Percentiles rank a stretch among this genome's conserved stretches.
phyloP scores from a whole-genome alignment of 352 stramenopile species.

The Thalassiosira livingstoniorum region DNA sequence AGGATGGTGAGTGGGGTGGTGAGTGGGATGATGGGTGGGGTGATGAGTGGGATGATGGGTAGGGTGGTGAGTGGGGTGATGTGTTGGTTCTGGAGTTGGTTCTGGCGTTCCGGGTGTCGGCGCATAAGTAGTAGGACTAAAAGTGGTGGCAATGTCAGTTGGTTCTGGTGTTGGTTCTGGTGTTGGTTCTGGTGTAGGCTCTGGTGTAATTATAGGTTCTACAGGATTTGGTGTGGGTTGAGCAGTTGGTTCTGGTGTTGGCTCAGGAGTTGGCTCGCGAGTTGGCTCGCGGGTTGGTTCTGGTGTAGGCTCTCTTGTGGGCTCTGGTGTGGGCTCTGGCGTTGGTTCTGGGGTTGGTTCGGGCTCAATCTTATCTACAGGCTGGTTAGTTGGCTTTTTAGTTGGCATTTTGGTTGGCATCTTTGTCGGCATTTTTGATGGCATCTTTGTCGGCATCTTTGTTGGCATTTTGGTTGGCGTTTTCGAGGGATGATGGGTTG shows the following conservation, averaged over 20 bases:
- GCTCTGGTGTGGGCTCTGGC: background rate
- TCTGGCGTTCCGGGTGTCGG: too few species aligned
- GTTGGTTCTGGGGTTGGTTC: constrained; percentile 11
- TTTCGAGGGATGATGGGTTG: too few species aligned
- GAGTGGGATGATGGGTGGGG: too few species aligned
- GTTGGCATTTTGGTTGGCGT: background rate
- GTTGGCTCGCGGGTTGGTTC: background rate
- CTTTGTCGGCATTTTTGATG: background rate
- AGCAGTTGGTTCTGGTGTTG: background rate
- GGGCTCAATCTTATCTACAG: too few species aligned
- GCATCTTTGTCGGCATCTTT: background rate
- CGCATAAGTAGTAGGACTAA: too few species aligned
- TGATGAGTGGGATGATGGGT: too few species aligned
- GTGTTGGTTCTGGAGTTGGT: background rate
- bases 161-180: background rate
- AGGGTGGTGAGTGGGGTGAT: background rate
- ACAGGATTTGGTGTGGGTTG: background rate
- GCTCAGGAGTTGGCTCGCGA: background rate
- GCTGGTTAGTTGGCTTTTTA: background rate
- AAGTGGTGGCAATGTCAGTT: background rate
- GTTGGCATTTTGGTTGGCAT: background rate
- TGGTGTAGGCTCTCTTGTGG: background rate
- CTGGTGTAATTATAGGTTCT: too few species aligned
- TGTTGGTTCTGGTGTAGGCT: background rate
- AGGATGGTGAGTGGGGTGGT: too few species aligned